Evolutionary conservation across 2,329 filamentous ascomycete genomes (phyloP).

Genomic region (Microsporum ferrugineum): DNA sequence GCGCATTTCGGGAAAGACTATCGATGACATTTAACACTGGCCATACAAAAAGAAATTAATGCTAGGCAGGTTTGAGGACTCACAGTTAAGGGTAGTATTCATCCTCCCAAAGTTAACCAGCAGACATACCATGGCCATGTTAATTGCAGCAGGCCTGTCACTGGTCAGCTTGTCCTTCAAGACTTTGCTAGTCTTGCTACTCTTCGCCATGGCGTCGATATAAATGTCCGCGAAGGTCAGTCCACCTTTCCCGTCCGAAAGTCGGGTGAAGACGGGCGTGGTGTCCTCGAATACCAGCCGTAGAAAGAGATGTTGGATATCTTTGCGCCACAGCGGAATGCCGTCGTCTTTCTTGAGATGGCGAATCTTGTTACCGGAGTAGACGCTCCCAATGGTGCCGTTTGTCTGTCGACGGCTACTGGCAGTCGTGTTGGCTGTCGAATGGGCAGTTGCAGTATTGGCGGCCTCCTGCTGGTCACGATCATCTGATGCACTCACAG

Average conservation of each 20-base stretch:
- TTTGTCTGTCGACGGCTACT: constrained; percentile 51
- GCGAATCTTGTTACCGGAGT: constrained; percentile 56
- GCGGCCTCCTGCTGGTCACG: background rate
- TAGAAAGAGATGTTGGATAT: constrained; percentile 56
- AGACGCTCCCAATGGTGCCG: constrained; percentile 54
- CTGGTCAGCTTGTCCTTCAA: constrained; percentile 90
- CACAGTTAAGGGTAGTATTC: constrained; percentile 98
- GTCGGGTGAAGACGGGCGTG: constrained; percentile 70
- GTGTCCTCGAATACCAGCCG: constrained; percentile 52
- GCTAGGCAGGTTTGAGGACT: constrained; percentile 22
- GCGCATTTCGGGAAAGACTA: constrained; percentile 98
- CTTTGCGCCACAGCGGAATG: constrained; percentile 54
- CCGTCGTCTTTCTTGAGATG: constrained; percentile 58
- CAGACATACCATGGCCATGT: constrained; percentile 98
- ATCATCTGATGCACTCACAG: background rate
- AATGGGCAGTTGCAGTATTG: background rate
- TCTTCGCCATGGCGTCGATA: constrained; percentile 95
- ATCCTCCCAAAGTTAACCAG: constrained; percentile 95
- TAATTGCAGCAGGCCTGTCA: constrained; percentile 82
- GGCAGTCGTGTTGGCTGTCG: constrained; percentile 23
- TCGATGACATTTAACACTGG: background rate
- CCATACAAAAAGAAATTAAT: background rate
- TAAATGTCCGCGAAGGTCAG: constrained; percentile 84
- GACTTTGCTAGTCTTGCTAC: constrained; percentile 98
- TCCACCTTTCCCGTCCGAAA: constrained; percentile 68